Evolutionary conservation across 768 basidiomycete species (phyloP).

Genomic region (Inosperma sp.): DNA sequence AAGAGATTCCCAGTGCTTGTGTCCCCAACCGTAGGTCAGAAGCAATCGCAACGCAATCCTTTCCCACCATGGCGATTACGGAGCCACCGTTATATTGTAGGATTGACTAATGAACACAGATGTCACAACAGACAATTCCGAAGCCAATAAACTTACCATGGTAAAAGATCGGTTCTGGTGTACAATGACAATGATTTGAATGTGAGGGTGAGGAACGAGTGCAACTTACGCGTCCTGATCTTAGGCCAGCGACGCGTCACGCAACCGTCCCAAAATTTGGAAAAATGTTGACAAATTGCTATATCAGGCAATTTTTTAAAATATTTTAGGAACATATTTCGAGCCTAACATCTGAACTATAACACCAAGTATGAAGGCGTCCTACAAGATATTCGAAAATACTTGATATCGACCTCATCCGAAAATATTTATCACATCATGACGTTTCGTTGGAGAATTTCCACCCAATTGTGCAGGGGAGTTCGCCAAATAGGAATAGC

Average conservation of each 20-base stretch:
- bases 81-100: slow-evolving; percentile 97
- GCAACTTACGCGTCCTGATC: slow-evolving; percentile 33
- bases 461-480: not conserved
- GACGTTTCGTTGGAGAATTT: not conserved
- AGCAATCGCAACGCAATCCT: slow-evolving; percentile 98
- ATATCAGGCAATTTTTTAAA: no score
- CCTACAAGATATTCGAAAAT: no score
- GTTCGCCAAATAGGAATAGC: no score
- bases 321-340: no score
- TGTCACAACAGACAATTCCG: not conserved
- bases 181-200: slow-evolving; percentile 10
- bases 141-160: slow-evolving; percentile 34
- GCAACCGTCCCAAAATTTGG: slow-evolving; percentile 25
- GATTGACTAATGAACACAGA: slow-evolving; percentile 56
- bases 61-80: slow-evolving; percentile 98
- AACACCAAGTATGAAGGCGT: no score
- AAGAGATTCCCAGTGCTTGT: slow-evolving; percentile 78
- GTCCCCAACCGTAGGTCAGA: slow-evolving; percentile 90
- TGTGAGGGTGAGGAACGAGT: slow-evolving; percentile 3
- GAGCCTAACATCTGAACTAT: no score
- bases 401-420: no score
- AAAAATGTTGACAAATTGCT: no score
- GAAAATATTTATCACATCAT: not conserved
- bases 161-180: slow-evolving; percentile 22
- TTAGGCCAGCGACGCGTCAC: slow-evolving; percentile 39